Percentiles rank a stretch among this genome's conserved stretches.
Conservation (phyloP, 306 rosid species). For the Mimosa bimucronata region DNA sequence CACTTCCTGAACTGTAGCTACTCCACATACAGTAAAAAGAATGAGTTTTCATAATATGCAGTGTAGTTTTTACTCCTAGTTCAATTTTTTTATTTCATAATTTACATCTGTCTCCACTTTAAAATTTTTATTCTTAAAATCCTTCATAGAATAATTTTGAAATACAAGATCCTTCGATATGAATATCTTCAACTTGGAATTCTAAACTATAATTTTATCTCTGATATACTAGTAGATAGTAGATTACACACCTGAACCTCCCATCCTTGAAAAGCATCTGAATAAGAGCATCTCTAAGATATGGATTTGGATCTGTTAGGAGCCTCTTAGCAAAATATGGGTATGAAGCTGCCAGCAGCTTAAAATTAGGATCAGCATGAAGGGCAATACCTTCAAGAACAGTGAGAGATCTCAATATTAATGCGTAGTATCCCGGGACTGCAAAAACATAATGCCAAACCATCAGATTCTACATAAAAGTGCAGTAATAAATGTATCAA, state of each 20-base stretch:
- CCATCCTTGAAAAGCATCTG: slow-evolving; percentile 92
- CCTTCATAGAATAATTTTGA: not conserved
- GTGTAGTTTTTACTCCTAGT: not conserved
- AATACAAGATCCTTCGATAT: no score
- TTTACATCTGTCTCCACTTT: not conserved
- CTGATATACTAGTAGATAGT: not conserved
- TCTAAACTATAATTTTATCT: not conserved
- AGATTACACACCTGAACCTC: slow-evolving; percentile 72
- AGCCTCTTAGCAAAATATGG: slow-evolving; percentile 98
- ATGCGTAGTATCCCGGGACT: slow-evolving; percentile 96
- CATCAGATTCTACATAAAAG: slow-evolving; percentile 41
- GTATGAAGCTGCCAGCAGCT: slow-evolving; percentile 97
- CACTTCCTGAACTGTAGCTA: not conserved
- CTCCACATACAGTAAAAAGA: not conserved
- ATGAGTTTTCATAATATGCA: not conserved
- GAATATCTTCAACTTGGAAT: no score
- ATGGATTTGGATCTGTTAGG: slow-evolving; percentile 95
- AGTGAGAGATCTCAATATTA: slow-evolving; percentile 90
- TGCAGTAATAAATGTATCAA: slow-evolving; percentile 21
- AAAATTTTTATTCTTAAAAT: not conserved
- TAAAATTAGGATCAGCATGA: slow-evolving; percentile 94
- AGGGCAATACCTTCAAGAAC: slow-evolving; percentile 95
- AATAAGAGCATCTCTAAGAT: slow-evolving; percentile 93
- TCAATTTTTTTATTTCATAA: not conserved
- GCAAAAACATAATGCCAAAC: slow-evolving; percentile 45